A percentile compares a stretch with the other conserved stretches of the same genome.
Evolutionary conservation across 768 basidiomycete genomes (phyloP).

Genomic region (Calocera viscosa): DNA sequence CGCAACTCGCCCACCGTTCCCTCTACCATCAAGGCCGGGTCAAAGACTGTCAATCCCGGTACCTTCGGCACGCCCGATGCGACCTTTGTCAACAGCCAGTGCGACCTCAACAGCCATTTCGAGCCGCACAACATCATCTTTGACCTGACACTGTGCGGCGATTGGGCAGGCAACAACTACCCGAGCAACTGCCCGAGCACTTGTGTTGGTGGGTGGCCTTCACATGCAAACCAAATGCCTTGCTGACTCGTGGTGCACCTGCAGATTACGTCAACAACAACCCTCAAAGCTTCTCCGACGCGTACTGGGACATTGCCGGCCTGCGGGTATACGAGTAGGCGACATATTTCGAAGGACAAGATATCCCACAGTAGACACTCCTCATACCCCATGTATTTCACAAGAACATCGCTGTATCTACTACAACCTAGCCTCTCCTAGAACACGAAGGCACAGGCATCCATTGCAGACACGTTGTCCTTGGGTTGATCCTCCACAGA

Average conservation of each 20-base stretch:
- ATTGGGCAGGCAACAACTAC: slow-evolving; percentile 40
- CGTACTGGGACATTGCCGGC: slow-evolving; percentile 59
- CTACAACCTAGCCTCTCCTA: background rate
- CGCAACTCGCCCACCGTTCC: slow-evolving; percentile 38
- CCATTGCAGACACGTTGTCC: background rate
- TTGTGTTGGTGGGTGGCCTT: slow-evolving; percentile 13
- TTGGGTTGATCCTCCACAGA: background rate
- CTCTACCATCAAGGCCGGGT: slow-evolving; percentile 33
- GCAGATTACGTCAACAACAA: slow-evolving; percentile 49
- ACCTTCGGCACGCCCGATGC: slow-evolving; percentile 13
- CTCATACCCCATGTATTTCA: slow-evolving; percentile 7
- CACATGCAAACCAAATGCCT: slow-evolving; percentile 16
- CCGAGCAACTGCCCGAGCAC: slow-evolving; percentile 15
- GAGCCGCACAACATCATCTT: slow-evolving; percentile 43
- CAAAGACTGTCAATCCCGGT: slow-evolving; percentile 34
- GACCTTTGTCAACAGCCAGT: slow-evolving; percentile 28
- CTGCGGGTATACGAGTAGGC: slow-evolving; percentile 40
- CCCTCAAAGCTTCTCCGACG: slow-evolving; percentile 44
- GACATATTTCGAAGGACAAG: background rate
- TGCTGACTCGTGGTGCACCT: slow-evolving; percentile 22
- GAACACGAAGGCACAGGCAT: background rate
- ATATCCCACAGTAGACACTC: background rate
- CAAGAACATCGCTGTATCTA: slow-evolving; percentile 8
- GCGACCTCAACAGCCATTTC: slow-evolving; percentile 45
- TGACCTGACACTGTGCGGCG: slow-evolving; percentile 51